Evolutionary conservation across 2,329 filamentous ascomycete species (phyloP).

Genomic region (Parascedosporium putredinis): DNA sequence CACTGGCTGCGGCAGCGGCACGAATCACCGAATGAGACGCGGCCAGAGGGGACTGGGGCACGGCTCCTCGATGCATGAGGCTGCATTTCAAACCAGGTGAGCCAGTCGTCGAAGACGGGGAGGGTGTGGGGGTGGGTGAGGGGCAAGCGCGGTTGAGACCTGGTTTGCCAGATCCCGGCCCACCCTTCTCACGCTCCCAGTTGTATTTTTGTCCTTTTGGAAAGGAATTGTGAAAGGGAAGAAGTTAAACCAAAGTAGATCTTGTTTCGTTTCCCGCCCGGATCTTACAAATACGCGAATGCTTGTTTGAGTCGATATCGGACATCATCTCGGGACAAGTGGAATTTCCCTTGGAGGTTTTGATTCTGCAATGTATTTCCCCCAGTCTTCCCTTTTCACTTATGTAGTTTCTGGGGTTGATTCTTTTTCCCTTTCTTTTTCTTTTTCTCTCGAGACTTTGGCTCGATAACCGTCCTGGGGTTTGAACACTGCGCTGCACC

Average conservation of each 20-base stretch:
- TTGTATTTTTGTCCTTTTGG: too few species aligned
- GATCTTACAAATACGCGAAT: neutral
- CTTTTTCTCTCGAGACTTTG: too few species aligned
- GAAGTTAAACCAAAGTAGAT: neutral
- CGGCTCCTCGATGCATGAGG: neutral
- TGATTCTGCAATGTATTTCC: too few species aligned
- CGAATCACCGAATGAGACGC: neutral
- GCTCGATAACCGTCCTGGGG: too few species aligned
- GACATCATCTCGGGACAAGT: too few species aligned
- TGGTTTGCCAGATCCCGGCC: neutral
- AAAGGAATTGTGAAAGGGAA: too few species aligned
- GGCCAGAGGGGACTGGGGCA: neutral
- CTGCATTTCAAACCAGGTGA: constrained; percentile 3
- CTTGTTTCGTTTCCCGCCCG: neutral
- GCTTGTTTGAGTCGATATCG: neutral
- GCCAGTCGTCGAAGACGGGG: neutral
- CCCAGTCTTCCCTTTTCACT: too few species aligned
- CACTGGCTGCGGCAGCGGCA: neutral
- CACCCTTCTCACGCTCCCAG: neutral
- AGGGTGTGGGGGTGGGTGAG: neutral
- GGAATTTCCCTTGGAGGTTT: too few species aligned
- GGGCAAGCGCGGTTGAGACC: constrained; percentile 1
- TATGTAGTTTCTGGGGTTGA: too few species aligned
- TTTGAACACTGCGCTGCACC: too few species aligned
- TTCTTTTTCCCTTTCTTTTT: too few species aligned